Percentiles rank a stretch among this genome's conserved stretches.
phyloP scores from a whole-genome alignment of 306 rosid species.

The Neltuma alba region DNA sequence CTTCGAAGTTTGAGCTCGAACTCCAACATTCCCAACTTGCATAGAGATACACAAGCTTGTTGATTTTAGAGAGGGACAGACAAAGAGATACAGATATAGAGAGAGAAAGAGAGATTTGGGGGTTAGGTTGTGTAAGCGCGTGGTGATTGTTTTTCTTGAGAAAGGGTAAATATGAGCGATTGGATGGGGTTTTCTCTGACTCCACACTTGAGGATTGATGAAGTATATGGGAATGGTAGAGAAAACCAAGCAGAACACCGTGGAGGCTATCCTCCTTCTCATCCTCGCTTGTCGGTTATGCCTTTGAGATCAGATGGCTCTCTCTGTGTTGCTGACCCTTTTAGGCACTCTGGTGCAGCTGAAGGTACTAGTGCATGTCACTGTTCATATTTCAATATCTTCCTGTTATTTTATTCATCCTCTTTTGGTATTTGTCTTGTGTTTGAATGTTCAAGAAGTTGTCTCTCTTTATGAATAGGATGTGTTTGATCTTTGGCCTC shows the following conservation, averaged over 20 bases:
- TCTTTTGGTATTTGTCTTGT: not conserved
- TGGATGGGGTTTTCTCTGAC: conserved; percentile 94
- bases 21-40: conserved; percentile 46
- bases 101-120: conserved; percentile 6
- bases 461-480: not conserved
- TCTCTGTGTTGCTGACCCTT: conserved; percentile 73
- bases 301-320: conserved; percentile 93
- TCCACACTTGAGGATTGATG: conserved; percentile 90
- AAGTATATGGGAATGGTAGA: conserved; percentile 59
- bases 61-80: conserved; percentile 21
- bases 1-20: conserved; percentile 68
- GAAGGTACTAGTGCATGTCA: conserved; percentile 48
- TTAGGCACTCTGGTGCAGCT: conserved; percentile 45
- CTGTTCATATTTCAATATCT: not conserved
- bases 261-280: conserved; percentile 17
- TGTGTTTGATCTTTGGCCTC: not conserved
- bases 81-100: conserved; percentile 23
- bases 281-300: conserved; percentile 59
- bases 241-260: conserved; percentile 49
- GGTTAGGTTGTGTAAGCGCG: conserved; percentile 13
- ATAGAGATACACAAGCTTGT: conserved; percentile 34
- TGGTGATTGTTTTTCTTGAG: conserved; percentile 29
- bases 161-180: conserved; percentile 62
- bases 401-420: not conserved
- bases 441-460: conserved; percentile 29